Base-by-base conservation (phyloP, 257 asterid species). In the Solanum pimpinellifolium region DNA sequence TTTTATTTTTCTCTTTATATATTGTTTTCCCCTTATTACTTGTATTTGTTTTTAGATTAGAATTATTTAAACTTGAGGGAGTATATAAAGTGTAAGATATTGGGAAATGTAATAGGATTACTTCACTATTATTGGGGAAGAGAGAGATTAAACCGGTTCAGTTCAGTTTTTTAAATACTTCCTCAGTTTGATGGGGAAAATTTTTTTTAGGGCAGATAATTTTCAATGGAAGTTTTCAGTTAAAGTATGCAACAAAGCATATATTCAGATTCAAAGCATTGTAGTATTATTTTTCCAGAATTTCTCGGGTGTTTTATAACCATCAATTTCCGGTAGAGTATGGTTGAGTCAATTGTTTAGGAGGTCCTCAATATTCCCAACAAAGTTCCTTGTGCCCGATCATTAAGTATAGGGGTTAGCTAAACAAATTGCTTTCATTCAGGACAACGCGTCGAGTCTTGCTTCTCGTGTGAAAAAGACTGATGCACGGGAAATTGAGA, bases 401-500 rank as follows among this genome's bases (percentile, higher is more conserved):
- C 15, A 25, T 78, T 78, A 47, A 62, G 44, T 66, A 47, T 69
- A 66, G 84, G 41, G 86, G 72, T 70, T 83, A 78, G 87, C 80
- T 68, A 59, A 82, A 29, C 39, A 47, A 52, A 86, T 85, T 86
- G 56, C 46, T 87, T 87, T 39, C 59, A 70, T 91, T 90, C 92
- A 97, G 99, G 99, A 97, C 88, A 91, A 97, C 90, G 94, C 96
- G 78, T 88, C 99, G 37, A 94, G 98, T 89, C 98, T 95, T 92
- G 92, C 94, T 81, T 86, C 92, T 39, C 94, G 99, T 52, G 98
- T 95, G 62, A 95, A 97, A 90, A 95, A 95, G 93, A 96, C 98
- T 4, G 99, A 97, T 92, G 98, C 98, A 62, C 91, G 98, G 89
- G 99, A 97, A 95, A 97, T 97, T 42, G 97, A 94, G 94, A 96